Evolutionary conservation across 176 grass and related monocot species (phyloP), one percentile per base, ranked within the genome.

Genomic region (Aegilops bicornis): DNA sequence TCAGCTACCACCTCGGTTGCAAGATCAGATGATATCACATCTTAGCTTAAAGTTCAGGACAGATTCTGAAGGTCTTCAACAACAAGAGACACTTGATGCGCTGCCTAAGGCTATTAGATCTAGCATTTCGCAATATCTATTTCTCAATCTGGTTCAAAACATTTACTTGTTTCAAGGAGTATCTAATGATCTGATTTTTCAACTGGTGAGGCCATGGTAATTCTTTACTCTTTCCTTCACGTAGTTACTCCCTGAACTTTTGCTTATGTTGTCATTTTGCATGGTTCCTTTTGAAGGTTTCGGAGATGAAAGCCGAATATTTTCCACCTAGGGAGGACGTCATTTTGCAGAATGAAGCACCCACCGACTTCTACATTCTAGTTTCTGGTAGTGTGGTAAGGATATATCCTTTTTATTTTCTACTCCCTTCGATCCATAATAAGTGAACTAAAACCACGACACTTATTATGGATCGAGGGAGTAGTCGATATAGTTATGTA

Each of bases 11-110:
- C 71, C 70, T 71, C 90, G 87, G 16, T 84, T 99, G n/a, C 97
- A 97, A 94, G 97, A 99, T 58, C 94, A 99, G 88, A 99, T 99
- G 97, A 91, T 96, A 70, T 99, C 97, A 63, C 97, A 99, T 88
- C 82, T 99, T 67, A 97, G 90, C 85, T 92, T 99, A 64, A 99
- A 99, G 83, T 99, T 96, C 85, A 92, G 97, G 50, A 99, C 97
- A 25, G 94, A 96, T 68, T 99, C 97, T 12, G 97, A 99, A 96
- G 94, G 97, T 47, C 97, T 99, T 83, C 97, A 99, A 82, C 97
- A 99, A 78, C 94, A 96, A 86, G 97, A 99, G 74, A 99, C 94
- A 3, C 89, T 99, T 39, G 94, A 99, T 85, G 76, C 78, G 1
- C 88, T 99, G 65, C 97, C 97, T 22, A 99, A 99, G 84, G 97